Evolutionary conservation across 2,329 filamentous ascomycete species (phyloP).

Genomic region (Aspergillus aculeatus): DNA sequence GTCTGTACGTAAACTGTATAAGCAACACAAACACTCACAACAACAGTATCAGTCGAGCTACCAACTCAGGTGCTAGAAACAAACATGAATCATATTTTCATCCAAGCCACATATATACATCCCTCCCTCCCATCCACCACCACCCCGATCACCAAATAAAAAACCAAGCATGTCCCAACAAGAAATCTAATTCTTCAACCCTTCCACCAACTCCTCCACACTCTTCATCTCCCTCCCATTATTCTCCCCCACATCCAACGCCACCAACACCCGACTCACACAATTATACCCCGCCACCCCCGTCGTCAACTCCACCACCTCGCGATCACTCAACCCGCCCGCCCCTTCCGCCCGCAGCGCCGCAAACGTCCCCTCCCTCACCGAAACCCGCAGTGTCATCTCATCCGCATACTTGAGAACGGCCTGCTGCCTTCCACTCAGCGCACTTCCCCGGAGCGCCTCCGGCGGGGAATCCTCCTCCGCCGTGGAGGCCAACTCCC

Average conservation of each 20-base stretch:
- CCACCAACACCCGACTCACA: conserved; percentile 80
- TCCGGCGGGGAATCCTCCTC: conserved; percentile 34
- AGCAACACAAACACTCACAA: too few species aligned
- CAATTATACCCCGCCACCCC: conserved; percentile 89
- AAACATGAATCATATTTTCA: too few species aligned
- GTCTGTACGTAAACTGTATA: too few species aligned
- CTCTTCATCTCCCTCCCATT: conserved; percentile 60
- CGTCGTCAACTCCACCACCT: conserved; percentile 79
- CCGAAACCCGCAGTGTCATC: conserved; percentile 72
- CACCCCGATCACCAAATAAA: background rate
- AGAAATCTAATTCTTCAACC: conserved; percentile 6
- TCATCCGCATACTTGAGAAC: conserved; percentile 74
- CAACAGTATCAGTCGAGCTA: too few species aligned
- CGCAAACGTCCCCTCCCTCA: conserved; percentile 67
- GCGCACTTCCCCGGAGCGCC: conserved; percentile 37
- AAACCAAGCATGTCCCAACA: background rate
- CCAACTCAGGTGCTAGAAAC: too few species aligned
- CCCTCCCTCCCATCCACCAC: too few species aligned
- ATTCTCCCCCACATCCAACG: conserved; percentile 63
- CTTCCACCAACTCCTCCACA: conserved; percentile 64
- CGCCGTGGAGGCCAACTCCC: conserved; percentile 52
- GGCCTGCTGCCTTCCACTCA: conserved; percentile 64
- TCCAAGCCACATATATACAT: too few species aligned
- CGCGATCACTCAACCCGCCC: conserved; percentile 62
- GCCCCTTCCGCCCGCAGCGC: conserved; percentile 50